Evolutionary conservation across 768 basidiomycete genomes (phyloP).

Genomic region (Rhizopogon vinicolor): DNA sequence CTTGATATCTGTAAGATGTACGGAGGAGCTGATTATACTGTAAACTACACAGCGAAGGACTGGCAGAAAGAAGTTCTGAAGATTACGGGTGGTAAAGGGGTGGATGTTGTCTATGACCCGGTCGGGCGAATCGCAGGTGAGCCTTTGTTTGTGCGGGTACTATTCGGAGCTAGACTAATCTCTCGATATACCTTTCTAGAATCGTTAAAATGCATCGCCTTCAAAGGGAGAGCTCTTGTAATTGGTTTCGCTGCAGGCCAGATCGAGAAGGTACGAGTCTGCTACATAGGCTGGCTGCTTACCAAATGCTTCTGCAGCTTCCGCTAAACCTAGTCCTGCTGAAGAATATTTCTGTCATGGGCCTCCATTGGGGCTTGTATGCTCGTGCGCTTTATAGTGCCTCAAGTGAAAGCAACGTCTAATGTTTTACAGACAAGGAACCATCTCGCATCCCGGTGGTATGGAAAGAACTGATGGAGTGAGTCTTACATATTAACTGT

Average conservation of each 20-base stretch:
- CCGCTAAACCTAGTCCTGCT: conserved; percentile 80
- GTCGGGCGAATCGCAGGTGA: conserved; percentile 72
- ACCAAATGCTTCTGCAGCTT: conserved; percentile 40
- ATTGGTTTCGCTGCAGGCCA: conserved; percentile 56
- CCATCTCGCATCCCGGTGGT: conserved; percentile 57
- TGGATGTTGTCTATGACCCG: conserved; percentile 83
- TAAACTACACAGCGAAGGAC: conserved; percentile 72
- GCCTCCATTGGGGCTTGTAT: conserved; percentile 87
- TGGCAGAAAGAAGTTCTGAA: conserved; percentile 92
- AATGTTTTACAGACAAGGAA: conserved; percentile 50
- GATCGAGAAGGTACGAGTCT: conserved; percentile 16
- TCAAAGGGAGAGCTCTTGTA: conserved; percentile 91
- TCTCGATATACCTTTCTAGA: conserved; percentile 36
- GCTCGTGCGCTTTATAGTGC: conserved; percentile 39
- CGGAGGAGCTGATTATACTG: conserved; percentile 78
- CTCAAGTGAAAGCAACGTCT: background rate
- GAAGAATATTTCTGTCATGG: conserved; percentile 82
- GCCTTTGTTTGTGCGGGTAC: conserved; percentile 2
- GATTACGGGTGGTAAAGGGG: conserved; percentile 82
- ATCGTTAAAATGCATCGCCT: conserved; percentile 87
- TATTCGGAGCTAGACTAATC: background rate
- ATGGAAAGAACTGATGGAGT: conserved; percentile 70
- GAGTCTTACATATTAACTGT: conserved; percentile 19
- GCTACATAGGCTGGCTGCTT: too few relatives aligned
- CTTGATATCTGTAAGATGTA: conserved; percentile 68